Evolutionary conservation across 176 grass and related monocot genomes (phyloP).

Genomic region (Musa schizocarpa): DNA sequence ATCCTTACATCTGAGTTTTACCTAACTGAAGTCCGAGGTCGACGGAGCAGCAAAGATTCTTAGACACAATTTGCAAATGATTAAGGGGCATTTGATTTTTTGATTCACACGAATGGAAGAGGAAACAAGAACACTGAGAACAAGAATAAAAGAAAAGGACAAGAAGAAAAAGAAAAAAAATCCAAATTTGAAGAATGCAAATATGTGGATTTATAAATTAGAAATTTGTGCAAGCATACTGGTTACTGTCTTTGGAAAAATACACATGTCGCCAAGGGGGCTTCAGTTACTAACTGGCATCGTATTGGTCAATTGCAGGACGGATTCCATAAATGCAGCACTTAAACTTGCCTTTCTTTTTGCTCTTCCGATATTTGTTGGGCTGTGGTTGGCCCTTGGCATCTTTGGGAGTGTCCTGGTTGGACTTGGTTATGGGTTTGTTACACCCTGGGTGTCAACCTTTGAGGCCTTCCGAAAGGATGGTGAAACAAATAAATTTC

Average conservation of each 20-base stretch:
- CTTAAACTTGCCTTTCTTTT: slow-evolving; percentile 56
- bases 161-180: neutral
- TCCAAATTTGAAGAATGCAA: neutral
- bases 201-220: no score
- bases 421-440: slow-evolving; percentile 77
- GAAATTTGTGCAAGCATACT: no score
- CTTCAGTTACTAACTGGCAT: neutral
- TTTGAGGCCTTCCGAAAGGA: slow-evolving; percentile 93
- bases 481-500: slow-evolving; percentile 55
- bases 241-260: neutral
- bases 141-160: neutral
- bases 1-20: neutral
- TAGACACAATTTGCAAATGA: neutral
- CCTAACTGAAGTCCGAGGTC: neutral
- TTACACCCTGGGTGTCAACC: slow-evolving; percentile 88
- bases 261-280: neutral
- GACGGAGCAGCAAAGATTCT: neutral
- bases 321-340: slow-evolving; percentile 51
- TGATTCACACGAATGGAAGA: no score
- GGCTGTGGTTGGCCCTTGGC: slow-evolving; percentile 61
- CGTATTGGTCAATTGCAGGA: slow-evolving; percentile 35
- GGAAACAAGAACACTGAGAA: neutral
- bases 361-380: slow-evolving; percentile 58
- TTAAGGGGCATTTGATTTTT: no score
- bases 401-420: slow-evolving; percentile 72